Conservation (phyloP, 257 asterid genomes). For the Solanum sejunctum region DNA sequence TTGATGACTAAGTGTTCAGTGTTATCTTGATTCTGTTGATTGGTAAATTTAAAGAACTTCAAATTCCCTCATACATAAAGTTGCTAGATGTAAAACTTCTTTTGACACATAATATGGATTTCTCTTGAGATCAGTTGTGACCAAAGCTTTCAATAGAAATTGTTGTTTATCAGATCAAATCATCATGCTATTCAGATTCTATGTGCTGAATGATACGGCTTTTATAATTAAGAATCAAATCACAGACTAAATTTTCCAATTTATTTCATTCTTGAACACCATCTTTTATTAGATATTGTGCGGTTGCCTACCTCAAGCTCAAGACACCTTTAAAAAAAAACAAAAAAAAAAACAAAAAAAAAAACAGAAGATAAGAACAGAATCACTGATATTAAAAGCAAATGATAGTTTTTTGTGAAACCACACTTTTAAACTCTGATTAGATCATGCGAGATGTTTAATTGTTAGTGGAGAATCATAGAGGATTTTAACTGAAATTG, state of each 20-base stretch:
- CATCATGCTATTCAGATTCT: background rate
- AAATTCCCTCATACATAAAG: background rate
- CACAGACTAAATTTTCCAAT: background rate
- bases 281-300: background rate
- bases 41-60: background rate
- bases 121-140: background rate
- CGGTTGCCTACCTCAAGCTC: background rate
- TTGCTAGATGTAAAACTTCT: background rate
- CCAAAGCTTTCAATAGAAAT: background rate
- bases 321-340: background rate
- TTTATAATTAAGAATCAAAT: background rate
- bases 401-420: background rate
- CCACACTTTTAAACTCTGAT: background rate
- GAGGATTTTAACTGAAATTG: background rate
- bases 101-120: background rate
- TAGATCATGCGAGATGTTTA: background rate
- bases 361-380: background rate
- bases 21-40: background rate
- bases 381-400: background rate
- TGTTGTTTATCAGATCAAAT: background rate
- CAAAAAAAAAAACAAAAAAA: background rate
- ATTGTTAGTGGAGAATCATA: background rate
- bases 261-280: background rate
- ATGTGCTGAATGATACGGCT: background rate
- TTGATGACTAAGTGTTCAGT: background rate